Evolutionary conservation across 2,329 filamentous ascomycete genomes (phyloP), one percentile per base, ranked within the genome.

Genomic region (Pleurostoma richardsiae): DNA sequence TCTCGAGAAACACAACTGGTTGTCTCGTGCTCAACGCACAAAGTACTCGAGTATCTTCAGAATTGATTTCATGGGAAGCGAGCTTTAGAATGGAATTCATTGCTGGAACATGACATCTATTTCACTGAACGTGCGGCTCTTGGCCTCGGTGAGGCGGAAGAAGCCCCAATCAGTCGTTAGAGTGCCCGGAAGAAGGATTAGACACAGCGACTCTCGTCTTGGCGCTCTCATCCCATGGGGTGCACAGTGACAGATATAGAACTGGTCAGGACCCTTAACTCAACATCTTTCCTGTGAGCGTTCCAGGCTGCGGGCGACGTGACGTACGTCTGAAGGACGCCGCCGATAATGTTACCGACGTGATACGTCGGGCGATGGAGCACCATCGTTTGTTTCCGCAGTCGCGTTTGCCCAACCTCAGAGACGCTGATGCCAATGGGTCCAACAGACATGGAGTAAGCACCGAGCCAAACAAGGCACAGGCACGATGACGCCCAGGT

Each of bases 341-440:
- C 66, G 10, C 65, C 66, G 11, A 73, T 60, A 41, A 72, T 66
- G 52, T 71, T 71, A 10, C 62, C 66, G 8, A 69, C 48, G 45
- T 71, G 69, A 49, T 72, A 72, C 2, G 58, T 59, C 19, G 57
- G 70, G 42, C 72, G 63, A 1, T 68, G 71, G 19, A 75, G 55
- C 10, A 72, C 71, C 19, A 74, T 67, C 0, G 71, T 70, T 57
- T 74, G 71, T 42, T 68, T 71, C 41, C 71, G 65, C 26, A 75
- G 64, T 38, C 72, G 71, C 4, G 70, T 73, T 0, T 70, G 72
- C 1, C 66, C 64, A 3, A 74, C 51, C 55, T 75, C 72, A 1
- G 72, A 36, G 52, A 70, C 64, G 26, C 69, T 71, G 59, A 72
- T 74, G 49, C 71, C 59, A 27, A 73, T 69, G 4, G 70, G 70